These are phyloP conservation scores for Oryza glaberrima DNA, from an alignment of 176 grass and related monocot species.

Conservation along the genomic window DNA sequence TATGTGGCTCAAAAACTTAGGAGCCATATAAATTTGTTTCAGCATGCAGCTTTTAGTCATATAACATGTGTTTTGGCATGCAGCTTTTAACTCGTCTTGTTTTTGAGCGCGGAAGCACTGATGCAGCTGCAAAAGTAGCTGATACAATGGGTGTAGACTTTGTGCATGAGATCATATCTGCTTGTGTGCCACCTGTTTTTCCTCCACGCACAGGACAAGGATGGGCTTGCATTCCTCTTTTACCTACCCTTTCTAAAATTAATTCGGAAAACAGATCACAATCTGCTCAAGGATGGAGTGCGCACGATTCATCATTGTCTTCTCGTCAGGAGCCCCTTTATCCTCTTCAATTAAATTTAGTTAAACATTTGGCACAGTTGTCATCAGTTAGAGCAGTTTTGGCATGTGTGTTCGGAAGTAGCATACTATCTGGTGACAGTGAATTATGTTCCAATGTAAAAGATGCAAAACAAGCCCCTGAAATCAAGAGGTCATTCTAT, in stretches of 20 bases:
- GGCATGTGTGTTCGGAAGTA: conserved; percentile 92
- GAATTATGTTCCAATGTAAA: conserved; percentile 66
- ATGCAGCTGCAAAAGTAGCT: conserved; percentile 88
- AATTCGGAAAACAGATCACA: conserved; percentile 51
- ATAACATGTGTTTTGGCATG: conserved; percentile 38
- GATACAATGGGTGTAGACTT: conserved; percentile 94
- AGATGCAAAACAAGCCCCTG: conserved; percentile 56
- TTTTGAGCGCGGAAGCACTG: conserved; percentile 90
- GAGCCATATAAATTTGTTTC: conserved; percentile 41
- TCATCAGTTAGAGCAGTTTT: conserved; percentile 95
- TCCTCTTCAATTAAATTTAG: conserved; percentile 87
- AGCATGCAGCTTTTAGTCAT: conserved; percentile 68
- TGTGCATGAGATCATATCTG: conserved; percentile 91
- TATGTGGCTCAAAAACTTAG: background rate
- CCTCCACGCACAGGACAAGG: conserved; percentile 81
- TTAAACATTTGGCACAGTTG: conserved; percentile 80
- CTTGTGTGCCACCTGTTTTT: conserved; percentile 95
- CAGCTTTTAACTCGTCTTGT: conserved; percentile 95
- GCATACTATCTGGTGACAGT: conserved; percentile 69
- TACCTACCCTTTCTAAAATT: conserved; percentile 53
- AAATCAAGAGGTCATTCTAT: conserved; percentile 83
- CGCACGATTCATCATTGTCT: conserved; percentile 52
- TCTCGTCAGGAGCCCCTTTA: conserved; percentile 67
- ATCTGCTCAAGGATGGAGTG: conserved; percentile 56
- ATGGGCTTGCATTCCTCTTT: conserved; percentile 92